A percentile compares a stretch with the other conserved stretches of the same genome.
Conservation (phyloP, 257 asterid species). For the Lithospermum erythrorhizon region DNA sequence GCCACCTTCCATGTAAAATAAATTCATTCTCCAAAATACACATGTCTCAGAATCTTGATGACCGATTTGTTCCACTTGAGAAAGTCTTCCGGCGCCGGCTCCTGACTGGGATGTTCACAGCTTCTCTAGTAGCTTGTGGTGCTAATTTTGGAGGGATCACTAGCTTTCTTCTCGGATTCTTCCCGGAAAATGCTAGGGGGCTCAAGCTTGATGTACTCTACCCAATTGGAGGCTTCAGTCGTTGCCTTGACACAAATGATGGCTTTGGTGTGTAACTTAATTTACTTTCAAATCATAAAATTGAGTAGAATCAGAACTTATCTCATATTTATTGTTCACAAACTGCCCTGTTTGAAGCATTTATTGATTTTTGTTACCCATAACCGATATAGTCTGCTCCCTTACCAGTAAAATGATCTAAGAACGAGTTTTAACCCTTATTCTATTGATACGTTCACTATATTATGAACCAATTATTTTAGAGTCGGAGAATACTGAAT, state of each 20-base stretch:
- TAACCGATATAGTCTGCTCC: too few species aligned
- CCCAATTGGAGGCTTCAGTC: conserved; percentile 59
- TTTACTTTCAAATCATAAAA: too few species aligned
- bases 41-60: conserved; percentile 34
- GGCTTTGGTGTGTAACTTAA: conserved; percentile 55
- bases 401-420: too few species aligned
- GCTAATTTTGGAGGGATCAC: conserved; percentile 78
- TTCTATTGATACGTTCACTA: too few species aligned
- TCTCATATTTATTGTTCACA: too few species aligned
- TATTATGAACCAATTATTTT: neutral
- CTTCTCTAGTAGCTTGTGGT: conserved; percentile 57
- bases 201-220: conserved; percentile 72
- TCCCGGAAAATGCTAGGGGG: conserved; percentile 57
- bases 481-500: neutral
- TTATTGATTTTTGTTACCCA: too few species aligned
- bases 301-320: too few species aligned
- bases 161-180: conserved; percentile 61
- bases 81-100: conserved; percentile 63
- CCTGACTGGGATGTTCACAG: conserved; percentile 50
- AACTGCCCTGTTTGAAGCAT: neutral
- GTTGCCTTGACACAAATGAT: conserved; percentile 49
- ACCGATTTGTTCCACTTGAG: conserved; percentile 51
- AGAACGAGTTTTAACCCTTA: too few species aligned
- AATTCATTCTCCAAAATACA: conserved; percentile 8
- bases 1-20: conserved; percentile 8